Conservation (phyloP, 352 stramenopile species). For the Phytopythium mirpurense region DNA sequence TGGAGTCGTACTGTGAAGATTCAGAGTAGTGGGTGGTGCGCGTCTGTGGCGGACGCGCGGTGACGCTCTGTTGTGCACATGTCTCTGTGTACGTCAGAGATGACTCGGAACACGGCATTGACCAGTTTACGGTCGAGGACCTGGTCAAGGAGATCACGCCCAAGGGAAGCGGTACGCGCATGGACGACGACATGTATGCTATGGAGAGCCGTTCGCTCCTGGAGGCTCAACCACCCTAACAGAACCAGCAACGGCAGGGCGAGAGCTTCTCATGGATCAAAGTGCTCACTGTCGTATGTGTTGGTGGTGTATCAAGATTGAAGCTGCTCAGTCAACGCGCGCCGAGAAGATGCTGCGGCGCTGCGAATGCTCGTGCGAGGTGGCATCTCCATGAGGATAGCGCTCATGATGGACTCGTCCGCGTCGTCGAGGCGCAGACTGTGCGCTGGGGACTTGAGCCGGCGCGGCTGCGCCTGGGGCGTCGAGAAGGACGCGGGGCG, state of each 20-base stretch:
- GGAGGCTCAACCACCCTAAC: conserved; percentile 87
- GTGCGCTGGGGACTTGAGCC: conserved; percentile 8
- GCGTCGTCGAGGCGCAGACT: conserved; percentile 49
- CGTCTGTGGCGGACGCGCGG: too few relatives aligned
- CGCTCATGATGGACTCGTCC: conserved; percentile 64
- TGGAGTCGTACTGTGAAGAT: conserved; percentile 89
- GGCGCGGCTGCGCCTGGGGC: background rate
- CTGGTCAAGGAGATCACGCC: conserved; percentile 91
- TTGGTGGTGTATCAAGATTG: too few relatives aligned
- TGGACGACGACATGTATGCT: background rate
- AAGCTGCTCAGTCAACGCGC: too few relatives aligned
- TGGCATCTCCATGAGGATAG: conserved; percentile 33
- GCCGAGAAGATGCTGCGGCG: too few relatives aligned
- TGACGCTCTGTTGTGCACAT: too few relatives aligned
- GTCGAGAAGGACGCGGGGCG: background rate
- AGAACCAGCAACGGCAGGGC: too few relatives aligned
- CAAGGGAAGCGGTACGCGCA: conserved; percentile 58
- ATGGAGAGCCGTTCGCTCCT: conserved; percentile 63
- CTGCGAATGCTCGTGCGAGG: background rate
- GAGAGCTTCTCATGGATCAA: too few relatives aligned
- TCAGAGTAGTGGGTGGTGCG: too few relatives aligned
- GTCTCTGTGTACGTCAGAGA: conserved; percentile 47
- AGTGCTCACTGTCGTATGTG: too few relatives aligned
- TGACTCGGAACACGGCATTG: conserved; percentile 92
- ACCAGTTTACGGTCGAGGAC: conserved; percentile 94